Conservation (phyloP, 257 asterid species). For the Scutellaria baicalensis region DNA sequence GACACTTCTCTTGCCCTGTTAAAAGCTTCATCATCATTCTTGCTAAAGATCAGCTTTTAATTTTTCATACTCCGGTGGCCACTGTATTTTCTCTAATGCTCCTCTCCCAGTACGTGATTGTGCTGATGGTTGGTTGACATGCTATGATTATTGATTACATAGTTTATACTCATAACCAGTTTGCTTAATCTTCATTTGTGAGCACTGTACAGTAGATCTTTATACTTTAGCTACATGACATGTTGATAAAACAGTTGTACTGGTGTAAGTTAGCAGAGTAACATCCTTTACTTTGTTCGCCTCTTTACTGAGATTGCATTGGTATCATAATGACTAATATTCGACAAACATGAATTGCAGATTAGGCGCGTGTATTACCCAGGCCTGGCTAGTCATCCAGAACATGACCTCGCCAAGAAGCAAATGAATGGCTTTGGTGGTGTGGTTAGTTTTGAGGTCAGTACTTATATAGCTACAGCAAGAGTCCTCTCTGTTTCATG, state of each 20-base stretch:
- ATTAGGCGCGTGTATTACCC: conserved; percentile 83
- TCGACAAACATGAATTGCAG: conserved; percentile 32
- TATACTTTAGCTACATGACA: background rate
- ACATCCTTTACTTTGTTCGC: background rate
- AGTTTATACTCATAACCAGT: background rate
- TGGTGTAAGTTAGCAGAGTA: background rate
- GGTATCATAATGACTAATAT: background rate
- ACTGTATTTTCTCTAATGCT: background rate
- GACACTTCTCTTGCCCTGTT: background rate
- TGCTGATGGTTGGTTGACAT: background rate
- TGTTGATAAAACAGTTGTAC: background rate
- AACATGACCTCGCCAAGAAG: conserved; percentile 67
- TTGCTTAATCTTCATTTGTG: background rate
- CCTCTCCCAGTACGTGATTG: background rate
- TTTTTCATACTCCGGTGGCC: background rate
- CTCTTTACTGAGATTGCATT: background rate
- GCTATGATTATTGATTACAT: background rate
- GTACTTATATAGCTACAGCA: conserved; percentile 16
- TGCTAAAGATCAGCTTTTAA: background rate
- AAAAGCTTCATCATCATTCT: background rate
- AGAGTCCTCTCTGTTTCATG: background rate
- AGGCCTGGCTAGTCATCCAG: conserved; percentile 89
- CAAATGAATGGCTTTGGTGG: conserved; percentile 98
- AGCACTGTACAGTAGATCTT: background rate
- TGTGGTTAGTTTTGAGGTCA: conserved; percentile 92